Evolutionary conservation across 148 eudicot species (phyloP).

Genomic region (Suaeda aralocaspica): DNA sequence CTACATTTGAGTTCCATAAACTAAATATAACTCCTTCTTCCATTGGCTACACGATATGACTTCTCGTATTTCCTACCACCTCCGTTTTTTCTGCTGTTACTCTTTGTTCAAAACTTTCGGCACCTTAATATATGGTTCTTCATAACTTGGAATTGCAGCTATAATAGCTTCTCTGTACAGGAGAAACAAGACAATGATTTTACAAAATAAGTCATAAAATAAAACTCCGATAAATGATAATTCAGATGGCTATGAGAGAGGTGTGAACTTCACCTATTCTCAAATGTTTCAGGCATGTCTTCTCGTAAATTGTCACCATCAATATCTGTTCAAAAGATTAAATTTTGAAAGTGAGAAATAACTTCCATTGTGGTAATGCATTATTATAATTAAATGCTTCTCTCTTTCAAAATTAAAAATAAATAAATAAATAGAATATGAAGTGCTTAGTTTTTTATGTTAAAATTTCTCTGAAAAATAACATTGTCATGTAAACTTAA

Average conservation of each 20-base stretch:
- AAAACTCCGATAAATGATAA: neutral
- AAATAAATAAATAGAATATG: too few relatives aligned
- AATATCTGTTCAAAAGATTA: constrained; percentile 43
- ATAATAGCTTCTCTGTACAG: constrained; percentile 64
- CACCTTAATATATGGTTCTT: constrained; percentile 84
- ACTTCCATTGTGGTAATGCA: too few relatives aligned
- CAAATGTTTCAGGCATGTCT: constrained; percentile 69
- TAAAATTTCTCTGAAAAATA: too few relatives aligned
- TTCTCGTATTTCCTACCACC: too few relatives aligned
- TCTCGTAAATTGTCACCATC: constrained; percentile 69
- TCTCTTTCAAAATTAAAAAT: too few relatives aligned
- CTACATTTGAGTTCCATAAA: too few relatives aligned
- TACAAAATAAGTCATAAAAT: neutral
- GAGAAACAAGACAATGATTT: neutral
- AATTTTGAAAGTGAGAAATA: neutral
- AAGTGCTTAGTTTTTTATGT: too few relatives aligned
- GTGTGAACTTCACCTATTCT: constrained; percentile 46
- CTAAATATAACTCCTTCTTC: too few relatives aligned
- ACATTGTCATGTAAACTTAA: neutral
- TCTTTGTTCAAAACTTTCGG: constrained; percentile 87
- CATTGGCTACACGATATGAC: too few relatives aligned
- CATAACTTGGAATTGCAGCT: constrained; percentile 67
- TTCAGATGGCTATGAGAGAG: neutral
- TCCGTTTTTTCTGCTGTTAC: constrained; percentile 30
- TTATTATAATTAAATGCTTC: too few relatives aligned